phyloP scores from a whole-genome alignment of 805 yeast genomes.

The Kregervanrija delftensis region DNA sequence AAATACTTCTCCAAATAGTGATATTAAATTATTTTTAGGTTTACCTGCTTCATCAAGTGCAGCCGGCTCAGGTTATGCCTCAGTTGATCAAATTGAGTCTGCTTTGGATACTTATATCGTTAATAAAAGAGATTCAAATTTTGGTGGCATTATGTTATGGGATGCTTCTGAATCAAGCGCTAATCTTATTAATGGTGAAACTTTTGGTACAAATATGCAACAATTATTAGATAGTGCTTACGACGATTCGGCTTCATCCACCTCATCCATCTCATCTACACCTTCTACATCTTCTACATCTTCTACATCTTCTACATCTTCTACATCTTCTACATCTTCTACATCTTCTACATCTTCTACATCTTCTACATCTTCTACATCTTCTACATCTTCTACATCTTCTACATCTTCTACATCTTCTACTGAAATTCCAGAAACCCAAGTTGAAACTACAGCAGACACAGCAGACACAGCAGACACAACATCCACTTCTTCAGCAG shows the following conservation, averaged over 20 bases:
- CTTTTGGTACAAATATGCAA: slow-evolving; percentile 10
- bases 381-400: slow-evolving; percentile 10
- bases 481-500: slow-evolving; percentile 10
- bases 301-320: slow-evolving; percentile 6
- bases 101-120: slow-evolving; percentile 27
- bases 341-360: slow-evolving; percentile 6
- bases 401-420: slow-evolving; percentile 7
- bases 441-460: slow-evolving; percentile 8
- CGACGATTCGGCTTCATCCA: slow-evolving; percentile 4
- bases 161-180: slow-evolving; percentile 42
- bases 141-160: slow-evolving; percentile 82
- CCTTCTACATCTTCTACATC: slow-evolving; percentile 1
- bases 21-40: slow-evolving; percentile 69
- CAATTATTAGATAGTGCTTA: slow-evolving; percentile 9
- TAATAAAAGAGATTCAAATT: slow-evolving; percentile 29
- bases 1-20: slow-evolving; percentile 52
- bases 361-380: slow-evolving; percentile 4
- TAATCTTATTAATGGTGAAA: slow-evolving; percentile 8
- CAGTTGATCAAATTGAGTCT: slow-evolving; percentile 32
- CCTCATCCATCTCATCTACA: slow-evolving; percentile 10
- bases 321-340: slow-evolving; percentile 7
- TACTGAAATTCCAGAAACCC: slow-evolving; percentile 2
- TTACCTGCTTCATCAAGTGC: slow-evolving; percentile 52
- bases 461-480: slow-evolving; percentile 7
- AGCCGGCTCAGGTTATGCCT: slow-evolving; percentile 52